These are phyloP conservation scores for Pouteria campechiana DNA, from an alignment of 179 eudicot genomes.

Conservation along the genomic window DNA sequence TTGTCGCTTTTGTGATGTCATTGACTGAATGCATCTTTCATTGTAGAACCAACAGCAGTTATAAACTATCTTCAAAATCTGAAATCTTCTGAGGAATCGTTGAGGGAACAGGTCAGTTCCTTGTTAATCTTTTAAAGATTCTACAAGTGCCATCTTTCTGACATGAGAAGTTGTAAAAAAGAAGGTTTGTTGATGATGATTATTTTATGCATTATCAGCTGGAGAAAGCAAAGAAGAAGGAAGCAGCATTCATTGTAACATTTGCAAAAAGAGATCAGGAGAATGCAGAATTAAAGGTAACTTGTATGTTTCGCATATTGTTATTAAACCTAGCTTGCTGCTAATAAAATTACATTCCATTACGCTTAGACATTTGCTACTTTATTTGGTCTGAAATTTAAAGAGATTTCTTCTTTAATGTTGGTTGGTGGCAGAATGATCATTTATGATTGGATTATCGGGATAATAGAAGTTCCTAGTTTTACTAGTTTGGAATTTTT, in stretches of 20 bases:
- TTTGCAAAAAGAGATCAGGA: conserved; percentile 98
- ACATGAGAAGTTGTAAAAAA: background rate
- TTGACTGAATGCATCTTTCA: background rate
- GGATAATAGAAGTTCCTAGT: no score
- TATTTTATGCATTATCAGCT: conserved; percentile 31
- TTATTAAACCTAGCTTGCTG: no score
- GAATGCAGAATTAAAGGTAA: conserved; percentile 92
- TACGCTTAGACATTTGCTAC: no score
- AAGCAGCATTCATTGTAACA: conserved; percentile 95
- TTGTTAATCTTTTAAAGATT: no score
- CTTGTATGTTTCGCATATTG: no score
- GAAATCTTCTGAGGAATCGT: conserved; percentile 78
- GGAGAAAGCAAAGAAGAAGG: conserved; percentile 94
- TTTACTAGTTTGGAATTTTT: no score
- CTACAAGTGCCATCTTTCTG: background rate
- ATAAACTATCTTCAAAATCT: conserved; percentile 63
- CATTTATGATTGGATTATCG: no score
- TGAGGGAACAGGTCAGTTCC: conserved; percentile 72
- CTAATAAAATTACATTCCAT: no score
- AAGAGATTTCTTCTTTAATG: no score
- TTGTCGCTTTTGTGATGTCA: background rate
- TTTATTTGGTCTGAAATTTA: no score
- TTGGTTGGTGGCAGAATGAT: no score
- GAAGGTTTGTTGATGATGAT: background rate
- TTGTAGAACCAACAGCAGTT: conserved; percentile 68